A percentile compares a stretch with the other conserved stretches of the same genome.
Conservation (phyloP, 1,139 yeast genomes). For the Debaryomyces coudertii region DNA sequence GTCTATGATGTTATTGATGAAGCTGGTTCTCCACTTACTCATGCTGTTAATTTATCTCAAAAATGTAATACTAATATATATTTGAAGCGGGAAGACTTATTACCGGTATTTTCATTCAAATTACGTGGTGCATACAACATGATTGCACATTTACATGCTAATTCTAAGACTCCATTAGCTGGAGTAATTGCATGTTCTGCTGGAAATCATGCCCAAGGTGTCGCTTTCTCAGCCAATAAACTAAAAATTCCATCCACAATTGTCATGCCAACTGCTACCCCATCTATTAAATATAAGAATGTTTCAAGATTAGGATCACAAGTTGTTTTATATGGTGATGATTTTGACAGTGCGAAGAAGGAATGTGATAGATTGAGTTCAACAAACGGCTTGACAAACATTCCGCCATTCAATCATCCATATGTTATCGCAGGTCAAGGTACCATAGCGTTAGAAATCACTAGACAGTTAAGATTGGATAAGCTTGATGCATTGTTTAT, state of each 20-base stretch:
- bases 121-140: slow-evolving; percentile 96
- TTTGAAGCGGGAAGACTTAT: slow-evolving; percentile 86
- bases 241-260: slow-evolving; percentile 91
- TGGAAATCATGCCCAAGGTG: slow-evolving; percentile 99
- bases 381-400: slow-evolving; percentile 76
- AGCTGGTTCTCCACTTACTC: slow-evolving; percentile 79
- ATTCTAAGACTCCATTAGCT: slow-evolving; percentile 61
- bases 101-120: slow-evolving; percentile 95
- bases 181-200: slow-evolving; percentile 99
- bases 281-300: slow-evolving; percentile 88
- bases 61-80: slow-evolving; percentile 72
- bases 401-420: slow-evolving; percentile 98
- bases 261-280: slow-evolving; percentile 98
- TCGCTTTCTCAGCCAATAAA: slow-evolving; percentile 85
- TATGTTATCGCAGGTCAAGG: slow-evolving; percentile 99
- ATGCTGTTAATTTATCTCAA: slow-evolving; percentile 75
- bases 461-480: slow-evolving; percentile 81
- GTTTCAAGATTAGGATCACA: slow-evolving; percentile 92
- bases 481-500: slow-evolving; percentile 85
- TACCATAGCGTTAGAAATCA: slow-evolving; percentile 88
- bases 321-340: slow-evolving; percentile 91
- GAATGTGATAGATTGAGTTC: slow-evolving; percentile 77
- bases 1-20: slow-evolving; percentile 88
- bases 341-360: slow-evolving; percentile 87
- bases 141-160: slow-evolving; percentile 78